These are phyloP conservation scores for Phlegmacium glaucopus DNA, from an alignment of 768 basidiomycete species.

Conservation along the genomic window DNA sequence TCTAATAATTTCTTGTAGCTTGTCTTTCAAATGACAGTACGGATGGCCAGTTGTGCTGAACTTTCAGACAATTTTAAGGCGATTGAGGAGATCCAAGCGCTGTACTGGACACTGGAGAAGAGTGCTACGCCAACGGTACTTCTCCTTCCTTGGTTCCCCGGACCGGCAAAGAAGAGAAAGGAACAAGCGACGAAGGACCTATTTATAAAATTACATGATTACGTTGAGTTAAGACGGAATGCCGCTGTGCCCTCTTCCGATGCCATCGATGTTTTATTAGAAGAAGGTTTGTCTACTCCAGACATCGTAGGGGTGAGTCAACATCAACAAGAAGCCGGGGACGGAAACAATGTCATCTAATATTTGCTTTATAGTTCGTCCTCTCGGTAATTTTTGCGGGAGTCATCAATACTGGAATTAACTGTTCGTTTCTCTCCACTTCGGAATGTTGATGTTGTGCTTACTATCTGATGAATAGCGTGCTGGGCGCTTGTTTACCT, in stretches of 20 bases:
- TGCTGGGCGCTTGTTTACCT: conserved; percentile 38
- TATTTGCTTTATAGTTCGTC: conserved; percentile 21
- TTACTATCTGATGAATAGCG: conserved; percentile 16
- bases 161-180: conserved; percentile 27
- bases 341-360: neutral
- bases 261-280: conserved; percentile 33
- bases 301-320: conserved; percentile 23
- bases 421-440: conserved; percentile 19
- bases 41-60: conserved; percentile 33
- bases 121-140: conserved; percentile 30
- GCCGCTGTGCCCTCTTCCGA: conserved; percentile 24
- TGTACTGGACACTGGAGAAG: conserved; percentile 31
- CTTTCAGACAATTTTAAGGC: conserved; percentile 25
- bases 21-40: conserved; percentile 35
- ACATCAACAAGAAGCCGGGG: neutral
- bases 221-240: conserved; percentile 26
- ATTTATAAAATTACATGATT: conserved; percentile 21
- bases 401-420: conserved; percentile 27
- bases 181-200: conserved; percentile 27
- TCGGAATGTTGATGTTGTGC: neutral
- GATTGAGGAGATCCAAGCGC: conserved; percentile 18
- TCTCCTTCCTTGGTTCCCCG: conserved; percentile 35
- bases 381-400: conserved; percentile 27
- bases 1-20: conserved; percentile 17
- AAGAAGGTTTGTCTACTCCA: conserved; percentile 23